Evolutionary conservation across 2,329 filamentous ascomycete genomes (phyloP).

Genomic region (Corinectria fuckeliana): DNA sequence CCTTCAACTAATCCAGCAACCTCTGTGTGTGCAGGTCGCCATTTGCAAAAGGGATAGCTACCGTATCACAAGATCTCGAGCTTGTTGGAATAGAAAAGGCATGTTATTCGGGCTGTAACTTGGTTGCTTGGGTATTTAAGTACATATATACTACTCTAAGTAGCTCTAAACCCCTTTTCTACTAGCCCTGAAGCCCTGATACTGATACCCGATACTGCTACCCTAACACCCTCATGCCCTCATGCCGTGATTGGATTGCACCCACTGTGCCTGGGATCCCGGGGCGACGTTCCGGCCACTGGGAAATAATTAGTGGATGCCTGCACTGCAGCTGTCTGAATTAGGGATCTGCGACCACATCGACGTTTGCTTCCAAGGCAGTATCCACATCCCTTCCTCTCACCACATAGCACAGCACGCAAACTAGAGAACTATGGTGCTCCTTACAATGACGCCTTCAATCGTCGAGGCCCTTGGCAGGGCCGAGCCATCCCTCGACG

Average conservation of each 20-base stretch:
- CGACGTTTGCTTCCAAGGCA: neutral
- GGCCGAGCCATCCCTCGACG: slow-evolving; percentile 56
- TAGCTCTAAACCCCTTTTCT: no score
- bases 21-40: rapidly evolving
- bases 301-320: slow-evolving; percentile 9
- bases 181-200: no score
- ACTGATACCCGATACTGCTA: no score
- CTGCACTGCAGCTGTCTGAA: neutral
- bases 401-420: neutral
- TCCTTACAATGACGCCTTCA: slow-evolving; percentile 76
- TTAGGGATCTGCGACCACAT: neutral
- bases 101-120: no score
- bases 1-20: no score
- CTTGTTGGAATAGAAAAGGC: no score
- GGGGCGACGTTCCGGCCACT: neutral
- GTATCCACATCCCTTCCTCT: neutral
- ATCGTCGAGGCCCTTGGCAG: slow-evolving; percentile 67
- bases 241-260: no score
- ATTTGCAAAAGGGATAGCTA: neutral
- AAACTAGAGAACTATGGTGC: slow-evolving; percentile 64
- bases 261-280: no score
- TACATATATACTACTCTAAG: no score
- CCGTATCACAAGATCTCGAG: neutral
- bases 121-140: no score
- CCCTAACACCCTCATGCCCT: no score